These are phyloP conservation scores for barley (Hordeum vulgare) DNA, from an alignment of 176 grass and related monocot genomes.

Conservation along the genomic window MorexV3_pseudomolecules_assembly NC_058522.1:556534001-556534500, in stretches of 20 bases:
- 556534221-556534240: neutral
- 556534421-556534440: neutral
- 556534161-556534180: neutral
- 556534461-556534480: too few relatives aligned
- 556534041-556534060: too few relatives aligned
- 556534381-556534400: neutral
- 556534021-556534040: too few relatives aligned
- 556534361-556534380: neutral
- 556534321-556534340: neutral
- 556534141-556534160: neutral
- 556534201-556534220: neutral
- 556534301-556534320: neutral
- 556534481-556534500: too few relatives aligned
- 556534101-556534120: neutral
- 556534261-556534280: neutral
- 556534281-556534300: neutral
- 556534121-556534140: too few relatives aligned
- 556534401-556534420: neutral
- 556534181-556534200: neutral
- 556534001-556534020: neutral
- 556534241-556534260: neutral
- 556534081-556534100: neutral
- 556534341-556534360: neutral
- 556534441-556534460: too few relatives aligned
- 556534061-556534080: too few relatives aligned